phyloP scores from a whole-genome alignment of 164 flowering plant species.

The Hamamelis virginiana region DNA sequence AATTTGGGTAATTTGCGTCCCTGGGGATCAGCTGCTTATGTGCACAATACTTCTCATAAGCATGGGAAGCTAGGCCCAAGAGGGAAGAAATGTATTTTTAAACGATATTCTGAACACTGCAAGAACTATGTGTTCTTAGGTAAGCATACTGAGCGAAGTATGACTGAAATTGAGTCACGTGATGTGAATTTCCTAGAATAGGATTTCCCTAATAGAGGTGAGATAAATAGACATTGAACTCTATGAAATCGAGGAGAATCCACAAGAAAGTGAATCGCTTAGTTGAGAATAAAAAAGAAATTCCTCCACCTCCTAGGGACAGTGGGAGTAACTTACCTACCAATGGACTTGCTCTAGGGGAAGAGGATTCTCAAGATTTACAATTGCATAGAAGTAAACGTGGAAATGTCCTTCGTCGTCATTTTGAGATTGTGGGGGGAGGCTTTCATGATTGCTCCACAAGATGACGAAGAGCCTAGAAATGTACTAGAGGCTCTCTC shows the following conservation, averaged over 20 bases:
- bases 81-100: slow-evolving; percentile 10
- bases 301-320: neutral
- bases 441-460: neutral
- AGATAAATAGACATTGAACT: neutral
- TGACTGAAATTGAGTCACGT: neutral
- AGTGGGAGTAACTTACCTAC: neutral
- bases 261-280: neutral
- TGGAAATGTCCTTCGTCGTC: neutral
- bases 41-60: neutral
- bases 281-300: neutral
- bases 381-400: neutral
- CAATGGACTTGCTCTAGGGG: neutral
- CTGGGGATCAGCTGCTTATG: slow-evolving; percentile 4
- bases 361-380: neutral
- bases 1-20: neutral
- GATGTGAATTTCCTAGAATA: slow-evolving; percentile 5
- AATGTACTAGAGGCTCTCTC: too few species aligned
- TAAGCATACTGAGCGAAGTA: too few species aligned
- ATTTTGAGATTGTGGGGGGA: neutral
- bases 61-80: slow-evolving; percentile 11
- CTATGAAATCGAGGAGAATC: neutral
- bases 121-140: neutral
- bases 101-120: slow-evolving; percentile 3
- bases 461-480: too few species aligned
- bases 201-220: slow-evolving; percentile 1